Percentiles rank a stretch among this genome's conserved stretches.
These are phyloP conservation scores for Fusarium nanum DNA, from an alignment of 2,329 filamentous ascomycete species.

Conservation along the genomic window DNA sequence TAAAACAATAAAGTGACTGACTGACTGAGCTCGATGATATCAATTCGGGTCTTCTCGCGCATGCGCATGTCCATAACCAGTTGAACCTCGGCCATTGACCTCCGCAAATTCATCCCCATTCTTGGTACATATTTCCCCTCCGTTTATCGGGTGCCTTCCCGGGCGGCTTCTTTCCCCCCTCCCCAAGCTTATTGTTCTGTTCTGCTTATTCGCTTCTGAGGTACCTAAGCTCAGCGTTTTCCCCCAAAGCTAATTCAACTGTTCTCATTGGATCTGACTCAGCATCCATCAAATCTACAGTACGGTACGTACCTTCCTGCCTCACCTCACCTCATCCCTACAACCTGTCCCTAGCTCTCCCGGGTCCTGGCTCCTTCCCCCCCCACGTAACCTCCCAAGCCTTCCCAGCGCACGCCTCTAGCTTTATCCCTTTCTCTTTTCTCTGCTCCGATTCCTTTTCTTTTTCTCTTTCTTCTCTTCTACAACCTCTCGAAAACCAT, in stretches of 20 bases:
- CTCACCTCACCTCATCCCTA: slow-evolving; percentile 1
- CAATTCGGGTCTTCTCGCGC: slow-evolving; percentile 35
- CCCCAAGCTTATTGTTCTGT: slow-evolving; percentile 30
- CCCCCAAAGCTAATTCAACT: slow-evolving; percentile 21
- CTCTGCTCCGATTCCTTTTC: slow-evolving; percentile 17
- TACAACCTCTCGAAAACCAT: slow-evolving; percentile 34
- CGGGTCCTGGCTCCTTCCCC: slow-evolving; percentile 17
- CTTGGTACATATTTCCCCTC: slow-evolving; percentile 22
- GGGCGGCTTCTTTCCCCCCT: neutral
- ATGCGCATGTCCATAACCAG: slow-evolving; percentile 14
- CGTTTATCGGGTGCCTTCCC: slow-evolving; percentile 33
- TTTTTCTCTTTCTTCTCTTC: slow-evolving; percentile 19
- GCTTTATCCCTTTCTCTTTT: slow-evolving; percentile 31
- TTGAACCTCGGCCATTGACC: slow-evolving; percentile 37
- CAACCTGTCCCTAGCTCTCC: slow-evolving; percentile 18
- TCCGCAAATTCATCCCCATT: slow-evolving; percentile 22
- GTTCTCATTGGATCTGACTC: slow-evolving; percentile 36
- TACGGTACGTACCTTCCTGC: slow-evolving; percentile 27
- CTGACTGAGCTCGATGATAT: slow-evolving; percentile 1
- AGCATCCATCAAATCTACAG: slow-evolving; percentile 21
- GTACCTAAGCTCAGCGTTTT: slow-evolving; percentile 25
- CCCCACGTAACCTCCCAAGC: slow-evolving; percentile 30
- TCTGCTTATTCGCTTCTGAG: slow-evolving; percentile 1
- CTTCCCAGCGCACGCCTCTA: slow-evolving; percentile 40
- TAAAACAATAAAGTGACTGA: slow-evolving; percentile 11